A percentile compares a stretch with the other conserved stretches of the same genome.
Evolutionary conservation across 2,329 filamentous ascomycete species (phyloP).

Genomic region (Raffaelea deltoideospora): DNA sequence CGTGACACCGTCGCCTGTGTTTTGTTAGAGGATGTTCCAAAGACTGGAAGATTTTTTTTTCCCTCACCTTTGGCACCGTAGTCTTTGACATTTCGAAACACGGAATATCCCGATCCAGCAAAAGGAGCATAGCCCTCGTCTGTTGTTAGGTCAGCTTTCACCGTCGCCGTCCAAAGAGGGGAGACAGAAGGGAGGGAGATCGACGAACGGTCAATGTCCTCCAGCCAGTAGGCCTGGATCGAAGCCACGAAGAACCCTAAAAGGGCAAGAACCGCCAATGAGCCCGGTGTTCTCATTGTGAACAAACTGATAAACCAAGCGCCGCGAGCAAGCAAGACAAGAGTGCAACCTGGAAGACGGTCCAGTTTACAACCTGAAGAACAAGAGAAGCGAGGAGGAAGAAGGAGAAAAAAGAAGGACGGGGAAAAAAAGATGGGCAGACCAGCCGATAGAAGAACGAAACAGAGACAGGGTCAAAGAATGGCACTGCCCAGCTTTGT

Average conservation of each 20-base stretch:
- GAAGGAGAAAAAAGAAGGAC: background rate
- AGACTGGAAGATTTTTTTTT: too few species aligned
- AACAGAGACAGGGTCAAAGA: background rate
- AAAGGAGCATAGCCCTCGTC: slow-evolving; percentile 29
- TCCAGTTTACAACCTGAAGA: too few species aligned
- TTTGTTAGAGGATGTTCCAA: too few species aligned
- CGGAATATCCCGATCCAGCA: slow-evolving; percentile 22
- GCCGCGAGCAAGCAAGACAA: too few species aligned
- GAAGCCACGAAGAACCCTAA: slow-evolving; percentile 13
- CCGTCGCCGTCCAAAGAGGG: background rate
- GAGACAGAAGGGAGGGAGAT: too few species aligned
- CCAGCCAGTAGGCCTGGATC: slow-evolving; percentile 18
- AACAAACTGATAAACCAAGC: too few species aligned
- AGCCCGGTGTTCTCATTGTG: slow-evolving; percentile 15
- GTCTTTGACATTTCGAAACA: slow-evolving; percentile 32
- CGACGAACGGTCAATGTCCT: slow-evolving; percentile 15
- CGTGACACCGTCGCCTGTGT: slow-evolving; percentile 25
- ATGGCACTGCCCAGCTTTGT: background rate
- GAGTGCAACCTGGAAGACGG: too few species aligned
- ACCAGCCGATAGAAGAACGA: background rate
- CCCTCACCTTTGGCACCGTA: slow-evolving; percentile 26
- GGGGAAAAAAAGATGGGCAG: background rate
- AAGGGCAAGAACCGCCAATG: slow-evolving; percentile 13
- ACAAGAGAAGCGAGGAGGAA: background rate
- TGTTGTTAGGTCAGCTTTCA: slow-evolving; percentile 4